phyloP scores from a whole-genome alignment of 441 rosid genomes.

The Metrosideros polymorpha region DNA sequence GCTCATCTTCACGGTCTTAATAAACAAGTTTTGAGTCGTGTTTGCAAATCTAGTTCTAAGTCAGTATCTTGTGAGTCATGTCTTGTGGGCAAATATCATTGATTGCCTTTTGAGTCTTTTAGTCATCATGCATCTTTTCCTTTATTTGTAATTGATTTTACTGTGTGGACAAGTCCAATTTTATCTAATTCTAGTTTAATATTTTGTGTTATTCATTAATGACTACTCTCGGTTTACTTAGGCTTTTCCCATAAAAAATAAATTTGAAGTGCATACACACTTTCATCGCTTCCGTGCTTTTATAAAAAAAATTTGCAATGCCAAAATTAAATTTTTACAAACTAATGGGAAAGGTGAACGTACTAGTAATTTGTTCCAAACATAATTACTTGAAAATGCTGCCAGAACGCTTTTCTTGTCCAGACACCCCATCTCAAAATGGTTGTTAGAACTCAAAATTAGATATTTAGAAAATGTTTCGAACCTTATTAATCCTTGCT shows the following conservation, averaged over 20 bases:
- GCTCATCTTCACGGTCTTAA: neutral
- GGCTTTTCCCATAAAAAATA: neutral
- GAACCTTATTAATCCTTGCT: neutral
- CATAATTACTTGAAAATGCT: neutral
- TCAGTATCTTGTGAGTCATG: neutral
- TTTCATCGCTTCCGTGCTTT: neutral
- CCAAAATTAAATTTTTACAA: neutral
- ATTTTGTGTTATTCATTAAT: neutral
- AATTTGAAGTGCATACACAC: neutral
- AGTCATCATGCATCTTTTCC: neutral
- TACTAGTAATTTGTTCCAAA: neutral
- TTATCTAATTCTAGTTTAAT: neutral
- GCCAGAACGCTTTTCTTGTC: neutral
- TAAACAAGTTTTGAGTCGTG: neutral
- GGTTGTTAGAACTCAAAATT: rapidly evolving
- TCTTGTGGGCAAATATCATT: neutral
- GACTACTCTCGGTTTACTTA: neutral
- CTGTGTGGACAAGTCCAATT: neutral
- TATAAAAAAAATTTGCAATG: neutral
- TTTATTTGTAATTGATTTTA: neutral
- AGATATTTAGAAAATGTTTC: neutral
- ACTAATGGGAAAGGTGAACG: neutral
- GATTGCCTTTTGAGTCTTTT: neutral
- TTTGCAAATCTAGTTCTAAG: neutral
- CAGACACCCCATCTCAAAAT: neutral